Evolutionary conservation across 1,284 basidiomycete species (phyloP).

Genomic region (Heterobasidion annosum): DNA sequence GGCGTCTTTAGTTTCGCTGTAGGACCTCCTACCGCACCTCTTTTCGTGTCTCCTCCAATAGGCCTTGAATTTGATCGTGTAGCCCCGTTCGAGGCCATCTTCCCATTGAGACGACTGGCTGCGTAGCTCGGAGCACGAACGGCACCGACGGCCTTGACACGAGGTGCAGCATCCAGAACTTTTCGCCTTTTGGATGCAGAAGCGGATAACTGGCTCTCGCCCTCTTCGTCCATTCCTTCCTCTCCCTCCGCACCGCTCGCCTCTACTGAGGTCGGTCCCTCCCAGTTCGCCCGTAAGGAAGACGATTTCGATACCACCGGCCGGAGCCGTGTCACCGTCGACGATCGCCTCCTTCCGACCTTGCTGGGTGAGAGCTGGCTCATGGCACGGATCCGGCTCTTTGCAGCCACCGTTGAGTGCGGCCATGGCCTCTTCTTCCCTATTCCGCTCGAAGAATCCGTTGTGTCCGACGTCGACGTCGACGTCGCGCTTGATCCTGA

Average conservation of each 20-base stretch:
- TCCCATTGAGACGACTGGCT: too few species aligned
- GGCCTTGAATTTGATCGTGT: too few species aligned
- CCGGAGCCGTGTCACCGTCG: constrained; percentile 2
- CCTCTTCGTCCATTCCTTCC: neutral
- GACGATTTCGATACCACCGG: constrained; percentile 2
- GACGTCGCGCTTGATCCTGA: constrained; percentile 28
- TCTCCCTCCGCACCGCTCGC: constrained; percentile 8
- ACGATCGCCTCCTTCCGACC: neutral
- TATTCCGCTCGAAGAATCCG: constrained; percentile 15
- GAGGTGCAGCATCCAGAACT: too few species aligned
- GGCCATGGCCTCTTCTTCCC: constrained; percentile 19
- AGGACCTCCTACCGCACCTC: too few species aligned
- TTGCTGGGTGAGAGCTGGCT: constrained; percentile 6
- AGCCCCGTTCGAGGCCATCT: too few species aligned
- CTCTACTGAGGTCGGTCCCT: constrained; percentile 6
- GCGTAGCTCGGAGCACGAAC: too few species aligned
- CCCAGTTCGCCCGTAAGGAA: constrained; percentile 3
- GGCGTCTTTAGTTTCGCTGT: too few species aligned
- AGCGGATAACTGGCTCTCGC: neutral
- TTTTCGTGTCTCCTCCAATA: too few species aligned
- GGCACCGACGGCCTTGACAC: too few species aligned
- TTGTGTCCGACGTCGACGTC: constrained; percentile 18
- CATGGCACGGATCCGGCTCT: constrained; percentile 1
- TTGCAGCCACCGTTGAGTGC: constrained; percentile 6
- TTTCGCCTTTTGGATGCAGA: constrained; percentile 9